Base-by-base conservation (phyloP, 2,329 filamentous ascomycete species). In the Aureobasidium subglaciale region DNA sequence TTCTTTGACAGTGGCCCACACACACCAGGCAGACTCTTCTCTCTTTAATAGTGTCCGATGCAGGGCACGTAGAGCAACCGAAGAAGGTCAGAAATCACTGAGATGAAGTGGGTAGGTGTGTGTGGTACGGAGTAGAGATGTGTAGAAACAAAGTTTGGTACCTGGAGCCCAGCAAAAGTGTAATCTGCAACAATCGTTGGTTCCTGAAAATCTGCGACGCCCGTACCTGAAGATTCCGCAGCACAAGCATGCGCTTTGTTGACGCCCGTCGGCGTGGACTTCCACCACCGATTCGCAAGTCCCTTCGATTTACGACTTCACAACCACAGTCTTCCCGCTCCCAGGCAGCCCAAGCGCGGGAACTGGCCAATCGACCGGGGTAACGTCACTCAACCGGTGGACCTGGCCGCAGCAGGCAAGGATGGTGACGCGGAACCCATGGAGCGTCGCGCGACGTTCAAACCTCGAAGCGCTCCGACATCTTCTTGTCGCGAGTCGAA, bases 201-300 rank as follows among this genome's bases (percentile, higher is more conserved):
- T 54, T 34, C 50, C 50, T 54, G 50, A 54, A 54, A 54, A 54
- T 54, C 38, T 9, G 16, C 49, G 25, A 20, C 37, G 37, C 35
- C 24, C 27, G 50, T 43, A 43, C 50, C 50, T 53, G 25, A 30
- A 20, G 20, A 35, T 27, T 38, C 20, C 16, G 40, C 15, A 25
- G 20, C 8, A 9, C 18, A 34, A 3, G 18, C 42, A 46, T 34
- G 18, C 25, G 9, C 20, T 48, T 30, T 35, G 29, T 48, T 24
- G 30, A 35, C 13, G 43, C 24, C 43, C 30, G 43, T 9, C 30
- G 43, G 43, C 43, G 29, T 20, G 43, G 29, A 25, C n/a, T 45
- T n/a, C 5, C 30, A 18, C 18, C 7, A 15, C 29, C 50, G 50
- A 54, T 42, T 42, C 29, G 22, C 20, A 34, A 11, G 18, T 29